A percentile compares a stretch with the other conserved stretches of the same genome.
These are phyloP conservation scores for Hypsizygus marmoreus DNA, from an alignment of 768 basidiomycete species.

Conservation along the genomic window DNA sequence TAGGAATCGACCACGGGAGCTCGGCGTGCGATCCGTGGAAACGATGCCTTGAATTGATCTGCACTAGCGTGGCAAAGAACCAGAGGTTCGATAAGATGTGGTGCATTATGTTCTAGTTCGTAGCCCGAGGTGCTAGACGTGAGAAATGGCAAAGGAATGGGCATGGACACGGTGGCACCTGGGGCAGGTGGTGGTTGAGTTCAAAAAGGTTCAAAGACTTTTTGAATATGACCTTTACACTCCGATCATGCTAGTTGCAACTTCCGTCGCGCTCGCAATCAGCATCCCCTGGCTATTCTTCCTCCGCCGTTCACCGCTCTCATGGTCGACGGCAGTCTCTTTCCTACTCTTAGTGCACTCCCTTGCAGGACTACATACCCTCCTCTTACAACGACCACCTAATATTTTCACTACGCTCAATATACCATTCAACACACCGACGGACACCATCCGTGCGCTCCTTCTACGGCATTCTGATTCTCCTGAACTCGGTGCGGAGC, in stretches of 20 bases:
- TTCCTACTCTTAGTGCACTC: conserved; percentile 51
- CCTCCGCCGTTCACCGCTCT: conserved; percentile 14
- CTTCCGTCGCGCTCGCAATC: conserved; percentile 16
- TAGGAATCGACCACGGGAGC: too few relatives aligned
- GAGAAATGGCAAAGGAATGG: too few relatives aligned
- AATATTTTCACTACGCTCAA: conserved; percentile 63
- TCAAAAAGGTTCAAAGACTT: not conserved
- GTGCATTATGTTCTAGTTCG: too few relatives aligned
- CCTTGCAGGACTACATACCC: conserved; percentile 45
- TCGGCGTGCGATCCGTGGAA: too few relatives aligned
- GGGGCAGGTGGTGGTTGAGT: too few relatives aligned
- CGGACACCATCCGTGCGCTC: conserved; percentile 50
- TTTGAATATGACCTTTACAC: conserved; percentile 3
- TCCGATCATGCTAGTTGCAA: conserved; percentile 16
- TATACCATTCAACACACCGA: conserved; percentile 55
- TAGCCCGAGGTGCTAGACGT: too few relatives aligned
- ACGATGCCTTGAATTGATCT: too few relatives aligned
- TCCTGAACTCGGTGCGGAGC: conserved; percentile 42
- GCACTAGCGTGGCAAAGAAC: not conserved
- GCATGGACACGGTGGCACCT: too few relatives aligned
- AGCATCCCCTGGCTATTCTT: conserved; percentile 20
- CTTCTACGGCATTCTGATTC: conserved; percentile 43
- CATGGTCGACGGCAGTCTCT: conserved; percentile 30
- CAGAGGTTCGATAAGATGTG: not conserved
- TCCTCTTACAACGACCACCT: conserved; percentile 51